Conservation (phyloP, 108 stramenopile species). For the Schizochytrium sp. region DNA sequence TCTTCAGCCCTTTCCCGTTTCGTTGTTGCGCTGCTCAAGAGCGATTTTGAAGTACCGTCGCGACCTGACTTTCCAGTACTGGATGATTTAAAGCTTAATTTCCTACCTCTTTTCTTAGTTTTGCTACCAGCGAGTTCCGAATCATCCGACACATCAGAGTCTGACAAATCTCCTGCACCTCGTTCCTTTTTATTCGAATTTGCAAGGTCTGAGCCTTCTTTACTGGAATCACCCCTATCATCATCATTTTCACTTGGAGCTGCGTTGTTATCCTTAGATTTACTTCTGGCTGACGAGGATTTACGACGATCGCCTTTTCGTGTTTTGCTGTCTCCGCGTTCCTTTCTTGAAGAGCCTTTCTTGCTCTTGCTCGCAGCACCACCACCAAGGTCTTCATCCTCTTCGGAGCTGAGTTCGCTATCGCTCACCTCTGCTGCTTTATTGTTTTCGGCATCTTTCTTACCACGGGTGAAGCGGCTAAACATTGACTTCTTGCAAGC, state of each 20-base stretch:
- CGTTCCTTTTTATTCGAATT: too few relatives aligned
- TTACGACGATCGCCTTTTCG: constrained; percentile 11
- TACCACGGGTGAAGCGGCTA: not conserved
- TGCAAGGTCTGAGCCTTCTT: too few relatives aligned
- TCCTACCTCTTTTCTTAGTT: too few relatives aligned
- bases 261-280: not conserved
- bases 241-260: too few relatives aligned
- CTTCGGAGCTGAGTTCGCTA: constrained; percentile 45
- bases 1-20: not conserved
- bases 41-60: not conserved
- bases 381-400: constrained; percentile 51
- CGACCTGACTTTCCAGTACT: not conserved
- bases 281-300: not conserved
- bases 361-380: not conserved
- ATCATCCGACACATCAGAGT: too few relatives aligned
- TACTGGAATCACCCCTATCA: too few relatives aligned
- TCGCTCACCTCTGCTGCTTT: not conserved
- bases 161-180: too few relatives aligned
- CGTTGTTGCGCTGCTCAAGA: not conserved
- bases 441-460: constrained; percentile 10
- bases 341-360: not conserved
- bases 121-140: too few relatives aligned
- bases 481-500: not conserved
- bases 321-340: not conserved
- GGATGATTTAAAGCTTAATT: too few relatives aligned